These are phyloP conservation scores for Isabelozyma rhagii DNA, from an alignment of 805 yeast species.

Conservation along the genomic window DNA sequence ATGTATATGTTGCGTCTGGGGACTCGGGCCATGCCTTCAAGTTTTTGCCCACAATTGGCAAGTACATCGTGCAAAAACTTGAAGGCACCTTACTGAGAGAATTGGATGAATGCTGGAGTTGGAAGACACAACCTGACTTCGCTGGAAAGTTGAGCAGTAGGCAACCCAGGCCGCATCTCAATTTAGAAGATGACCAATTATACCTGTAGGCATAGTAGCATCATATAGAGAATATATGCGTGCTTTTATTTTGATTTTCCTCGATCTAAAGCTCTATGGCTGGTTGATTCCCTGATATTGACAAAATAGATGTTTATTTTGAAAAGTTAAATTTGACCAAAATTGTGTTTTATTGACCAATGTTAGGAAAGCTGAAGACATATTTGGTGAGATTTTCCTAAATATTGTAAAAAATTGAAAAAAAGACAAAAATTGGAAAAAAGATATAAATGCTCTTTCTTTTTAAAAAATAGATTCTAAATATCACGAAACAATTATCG, in stretches of 20 bases:
- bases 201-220: neutral
- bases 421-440: too few species aligned
- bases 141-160: neutral
- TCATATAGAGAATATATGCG: too few species aligned
- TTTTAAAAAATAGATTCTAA: too few species aligned
- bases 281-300: too few species aligned
- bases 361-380: too few species aligned
- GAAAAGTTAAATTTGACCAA: neutral
- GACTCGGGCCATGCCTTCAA: slow-evolving; percentile 40
- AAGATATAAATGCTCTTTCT: too few species aligned
- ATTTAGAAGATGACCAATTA: neutral
- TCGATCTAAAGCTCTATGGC: too few species aligned
- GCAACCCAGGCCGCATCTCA: neutral
- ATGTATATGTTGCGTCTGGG: slow-evolving; percentile 31
- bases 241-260: too few species aligned
- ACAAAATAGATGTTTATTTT: too few species aligned
- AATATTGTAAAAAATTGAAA: neutral
- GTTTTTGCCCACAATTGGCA: slow-evolving; percentile 33
- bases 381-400: neutral
- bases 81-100: slow-evolving; percentile 5
- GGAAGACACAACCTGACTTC: slow-evolving; percentile 6
- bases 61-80: slow-evolving; percentile 8
- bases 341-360: too few species aligned
- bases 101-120: slow-evolving; percentile 6
- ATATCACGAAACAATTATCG: too few species aligned